Conservation (phyloP, 352 stramenopile genomes). For the Phytophthora cryptogea region DNA sequence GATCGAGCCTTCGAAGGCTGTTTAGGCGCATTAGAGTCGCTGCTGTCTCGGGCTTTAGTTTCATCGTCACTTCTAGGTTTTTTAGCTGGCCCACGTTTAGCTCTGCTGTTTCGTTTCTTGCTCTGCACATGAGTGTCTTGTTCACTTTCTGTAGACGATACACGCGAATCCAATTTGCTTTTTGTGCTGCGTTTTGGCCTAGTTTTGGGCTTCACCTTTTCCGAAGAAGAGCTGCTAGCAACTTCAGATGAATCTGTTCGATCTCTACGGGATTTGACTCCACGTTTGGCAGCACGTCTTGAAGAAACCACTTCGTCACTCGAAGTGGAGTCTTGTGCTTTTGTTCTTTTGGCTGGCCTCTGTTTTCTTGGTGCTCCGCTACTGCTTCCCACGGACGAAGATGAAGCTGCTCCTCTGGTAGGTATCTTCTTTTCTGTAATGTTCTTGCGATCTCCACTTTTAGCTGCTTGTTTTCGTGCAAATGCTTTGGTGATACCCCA, state of each 20-base stretch:
- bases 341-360: conserved; percentile 10
- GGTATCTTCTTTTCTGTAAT: conserved; percentile 7
- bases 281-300: not conserved
- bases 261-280: conserved; percentile 11
- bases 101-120: conserved; percentile 10
- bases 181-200: conserved; percentile 7
- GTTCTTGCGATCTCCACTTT: conserved; percentile 11
- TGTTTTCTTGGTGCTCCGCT: conserved; percentile 15
- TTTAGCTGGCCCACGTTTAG: conserved; percentile 6
- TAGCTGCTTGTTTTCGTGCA: conserved; percentile 49
- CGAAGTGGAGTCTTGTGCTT: conserved; percentile 17
- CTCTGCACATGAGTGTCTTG: conserved; percentile 3
- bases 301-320: conserved; percentile 5
- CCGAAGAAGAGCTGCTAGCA: conserved; percentile 10
- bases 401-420: conserved; percentile 13
- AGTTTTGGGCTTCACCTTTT: not conserved
- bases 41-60: conserved; percentile 15
- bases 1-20: not conserved
- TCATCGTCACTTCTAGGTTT: conserved; percentile 21
- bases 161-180: conserved; percentile 6
- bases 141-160: conserved; percentile 32
- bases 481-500: conserved; percentile 78
- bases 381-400: conserved; percentile 24
- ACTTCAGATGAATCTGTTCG: conserved; percentile 12
- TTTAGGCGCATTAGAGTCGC: conserved; percentile 6